Evolutionary conservation across 257 asterid genomes (phyloP).

Genomic region (Pogostemon cablin): DNA sequence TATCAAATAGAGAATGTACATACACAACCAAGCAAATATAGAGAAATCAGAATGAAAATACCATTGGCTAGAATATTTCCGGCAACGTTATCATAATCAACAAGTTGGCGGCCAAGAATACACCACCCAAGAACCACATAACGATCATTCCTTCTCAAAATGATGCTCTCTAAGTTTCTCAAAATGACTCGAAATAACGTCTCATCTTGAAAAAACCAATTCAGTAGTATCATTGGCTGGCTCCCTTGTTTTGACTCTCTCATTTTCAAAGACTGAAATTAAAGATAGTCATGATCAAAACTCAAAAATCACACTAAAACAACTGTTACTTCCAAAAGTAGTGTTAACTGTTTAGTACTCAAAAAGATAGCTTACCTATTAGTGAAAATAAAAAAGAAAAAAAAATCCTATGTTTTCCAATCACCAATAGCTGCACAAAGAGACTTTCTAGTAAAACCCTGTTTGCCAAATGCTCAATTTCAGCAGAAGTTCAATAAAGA

Average conservation of each 20-base stretch:
- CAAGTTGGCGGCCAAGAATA: conserved; percentile 65
- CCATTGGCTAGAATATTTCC: conserved; percentile 55
- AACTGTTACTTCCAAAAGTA: conserved; percentile 9
- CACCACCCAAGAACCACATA: conserved; percentile 90
- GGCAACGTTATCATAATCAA: conserved; percentile 55
- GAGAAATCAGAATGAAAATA: conserved; percentile 33
- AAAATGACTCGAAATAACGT: conserved; percentile 51
- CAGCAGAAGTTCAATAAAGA: not conserved
- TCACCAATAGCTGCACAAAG: not conserved
- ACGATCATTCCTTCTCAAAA: conserved; percentile 67
- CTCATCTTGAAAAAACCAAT: conserved; percentile 88
- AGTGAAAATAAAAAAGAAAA: not conserved
- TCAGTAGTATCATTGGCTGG: conserved; percentile 69
- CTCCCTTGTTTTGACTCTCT: conserved; percentile 53
- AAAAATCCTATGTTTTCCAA: not conserved
- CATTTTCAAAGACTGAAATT: conserved; percentile 51
- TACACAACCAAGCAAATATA: not conserved
- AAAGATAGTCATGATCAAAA: conserved; percentile 12
- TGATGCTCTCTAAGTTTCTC: conserved; percentile 50
- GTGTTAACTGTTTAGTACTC: conserved; percentile 6
- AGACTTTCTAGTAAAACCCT: not conserved
- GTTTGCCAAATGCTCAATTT: conserved; percentile 9
- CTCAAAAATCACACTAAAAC: not conserved
- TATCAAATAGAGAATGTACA: conserved; percentile 6
- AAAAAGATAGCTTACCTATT: conserved; percentile 1